These are phyloP conservation scores for Arachis stenosperma DNA, from an alignment of 306 rosid species.

Conservation along the genomic window DNA sequence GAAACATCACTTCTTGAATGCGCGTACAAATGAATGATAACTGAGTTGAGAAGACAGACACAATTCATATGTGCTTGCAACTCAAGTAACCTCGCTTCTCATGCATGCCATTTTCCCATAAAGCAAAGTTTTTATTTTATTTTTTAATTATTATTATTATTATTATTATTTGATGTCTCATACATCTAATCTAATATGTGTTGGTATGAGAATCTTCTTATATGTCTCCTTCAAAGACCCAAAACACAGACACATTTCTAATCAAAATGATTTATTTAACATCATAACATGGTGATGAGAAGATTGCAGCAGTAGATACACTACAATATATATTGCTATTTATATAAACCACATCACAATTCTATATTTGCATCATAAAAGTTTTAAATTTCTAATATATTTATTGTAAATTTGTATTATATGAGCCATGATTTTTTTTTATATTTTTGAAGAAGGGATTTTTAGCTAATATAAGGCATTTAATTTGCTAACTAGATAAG, in stretches of 20 bases:
- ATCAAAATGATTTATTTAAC: not conserved
- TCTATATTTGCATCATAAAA: too few relatives aligned
- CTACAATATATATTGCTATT: not conserved
- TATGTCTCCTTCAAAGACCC: not conserved
- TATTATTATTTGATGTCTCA: not conserved
- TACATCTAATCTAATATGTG: not conserved
- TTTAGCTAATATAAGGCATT: too few relatives aligned
- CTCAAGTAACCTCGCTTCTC: slow-evolving; percentile 31
- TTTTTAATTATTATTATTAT: too few relatives aligned
- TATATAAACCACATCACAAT: too few relatives aligned
- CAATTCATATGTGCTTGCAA: slow-evolving; percentile 34
- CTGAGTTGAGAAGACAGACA: slow-evolving; percentile 34
- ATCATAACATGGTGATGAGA: not conserved
- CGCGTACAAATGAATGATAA: not conserved
- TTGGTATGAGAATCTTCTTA: not conserved
- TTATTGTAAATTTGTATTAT: too few relatives aligned
- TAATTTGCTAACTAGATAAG: too few relatives aligned
- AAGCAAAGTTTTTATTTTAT: not conserved
- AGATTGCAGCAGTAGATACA: not conserved
- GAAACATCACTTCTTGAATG: slow-evolving; percentile 41
- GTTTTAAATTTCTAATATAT: too few relatives aligned
- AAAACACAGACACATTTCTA: not conserved
- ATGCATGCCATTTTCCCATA: slow-evolving; percentile 30
- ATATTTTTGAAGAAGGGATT: too few relatives aligned
- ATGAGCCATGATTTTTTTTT: too few relatives aligned